A percentile compares a stretch with the other conserved stretches of the same genome.
Conservation (phyloP, 2,329 filamentous ascomycete genomes). For the Arthrobotrys iridis region DNA sequence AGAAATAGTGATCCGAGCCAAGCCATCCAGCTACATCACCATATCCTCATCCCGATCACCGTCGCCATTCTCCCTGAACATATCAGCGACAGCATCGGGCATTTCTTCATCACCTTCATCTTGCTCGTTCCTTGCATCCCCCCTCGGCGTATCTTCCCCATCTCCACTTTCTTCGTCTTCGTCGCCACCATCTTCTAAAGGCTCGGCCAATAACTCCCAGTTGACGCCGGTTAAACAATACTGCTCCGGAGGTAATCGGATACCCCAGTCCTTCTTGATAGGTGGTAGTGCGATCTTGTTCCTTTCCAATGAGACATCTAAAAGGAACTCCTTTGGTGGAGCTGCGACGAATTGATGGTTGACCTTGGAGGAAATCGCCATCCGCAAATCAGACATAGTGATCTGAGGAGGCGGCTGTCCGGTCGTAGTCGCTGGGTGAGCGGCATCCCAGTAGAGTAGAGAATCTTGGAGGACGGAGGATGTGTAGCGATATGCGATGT, state of each 20-base stretch:
- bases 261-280: constrained; percentile 74
- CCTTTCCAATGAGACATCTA: constrained; percentile 76
- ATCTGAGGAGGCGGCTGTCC: constrained; percentile 65
- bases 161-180: constrained; percentile 62
- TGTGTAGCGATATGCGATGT: constrained; percentile 81
- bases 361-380: constrained; percentile 70
- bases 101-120: constrained; percentile 62
- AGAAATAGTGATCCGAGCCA: too few species aligned
- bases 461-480: constrained; percentile 67
- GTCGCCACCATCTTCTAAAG: constrained; percentile 62
- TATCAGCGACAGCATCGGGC: constrained; percentile 46
- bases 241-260: constrained; percentile 73
- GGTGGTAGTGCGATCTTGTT: constrained; percentile 74
- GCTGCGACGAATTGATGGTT: constrained; percentile 70
- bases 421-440: constrained; percentile 60
- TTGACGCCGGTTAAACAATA: constrained; percentile 74
- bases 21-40: constrained; percentile 33
- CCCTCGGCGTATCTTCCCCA: constrained; percentile 59
- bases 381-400: constrained; percentile 68
- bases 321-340: constrained; percentile 77
- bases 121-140: constrained; percentile 61
- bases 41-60: constrained; percentile 50
- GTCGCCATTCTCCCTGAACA: constrained; percentile 51
- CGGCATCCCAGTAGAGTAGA: constrained; percentile 65
- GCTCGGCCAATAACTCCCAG: constrained; percentile 72